phyloP scores from a whole-genome alignment of 1,139 yeast genomes.

The Candida sp. region DNA sequence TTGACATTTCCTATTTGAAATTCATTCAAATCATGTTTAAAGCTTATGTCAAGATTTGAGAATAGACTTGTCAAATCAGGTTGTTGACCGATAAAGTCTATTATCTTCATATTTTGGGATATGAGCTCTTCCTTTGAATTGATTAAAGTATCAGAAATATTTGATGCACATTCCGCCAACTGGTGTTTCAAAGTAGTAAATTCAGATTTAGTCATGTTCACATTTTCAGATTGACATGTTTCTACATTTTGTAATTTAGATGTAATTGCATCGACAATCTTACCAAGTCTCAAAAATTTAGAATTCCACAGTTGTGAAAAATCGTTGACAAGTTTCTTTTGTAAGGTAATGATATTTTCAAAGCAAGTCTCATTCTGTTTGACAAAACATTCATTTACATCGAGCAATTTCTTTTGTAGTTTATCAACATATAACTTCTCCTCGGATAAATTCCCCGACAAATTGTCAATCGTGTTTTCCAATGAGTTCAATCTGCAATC shows the following conservation, averaged over 20 bases:
- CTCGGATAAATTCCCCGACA: conserved; percentile 8
- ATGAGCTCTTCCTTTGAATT: not conserved
- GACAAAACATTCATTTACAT: not conserved
- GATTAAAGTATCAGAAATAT: not conserved
- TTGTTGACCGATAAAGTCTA: not conserved
- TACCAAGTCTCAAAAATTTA: not conserved
- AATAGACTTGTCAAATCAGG: not conserved
- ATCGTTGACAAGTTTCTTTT: not conserved
- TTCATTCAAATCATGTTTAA: not conserved
- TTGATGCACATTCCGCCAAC: not conserved
- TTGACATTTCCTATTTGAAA: not conserved
- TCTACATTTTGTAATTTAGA: not conserved
- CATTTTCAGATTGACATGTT: not conserved
- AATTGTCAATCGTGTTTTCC: conserved; percentile 6
- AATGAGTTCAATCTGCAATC: not conserved
- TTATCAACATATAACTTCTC: conserved; percentile 6
- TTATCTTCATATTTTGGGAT: not conserved
- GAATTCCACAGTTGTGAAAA: not conserved
- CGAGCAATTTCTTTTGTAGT: conserved; percentile 2
- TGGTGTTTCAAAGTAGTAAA: not conserved
- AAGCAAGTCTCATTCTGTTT: not conserved
- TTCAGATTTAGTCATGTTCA: not conserved
- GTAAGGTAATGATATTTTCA: not conserved
- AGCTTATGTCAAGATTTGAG: not conserved
- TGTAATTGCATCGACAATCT: not conserved